These are phyloP conservation scores for Prunus yedoensis DNA, from an alignment of 331 rosid genomes.

Conservation along the genomic window DNA sequence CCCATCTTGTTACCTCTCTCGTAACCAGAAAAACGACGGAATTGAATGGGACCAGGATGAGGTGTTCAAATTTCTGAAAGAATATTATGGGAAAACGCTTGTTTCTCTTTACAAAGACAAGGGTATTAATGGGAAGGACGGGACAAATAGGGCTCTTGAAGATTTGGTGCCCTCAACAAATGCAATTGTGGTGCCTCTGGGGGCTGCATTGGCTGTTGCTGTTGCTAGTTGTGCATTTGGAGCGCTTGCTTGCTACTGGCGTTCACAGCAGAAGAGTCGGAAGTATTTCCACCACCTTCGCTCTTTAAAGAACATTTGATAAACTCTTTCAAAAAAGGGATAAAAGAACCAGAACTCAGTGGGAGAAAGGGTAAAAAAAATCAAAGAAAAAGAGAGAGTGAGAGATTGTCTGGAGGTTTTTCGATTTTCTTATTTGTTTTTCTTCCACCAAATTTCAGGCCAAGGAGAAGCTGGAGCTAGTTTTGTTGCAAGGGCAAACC, in stretches of 20 bases:
- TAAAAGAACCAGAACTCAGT: slow-evolving; percentile 21
- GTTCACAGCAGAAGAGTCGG: slow-evolving; percentile 98
- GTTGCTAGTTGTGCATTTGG: slow-evolving; percentile 98
- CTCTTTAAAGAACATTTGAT: slow-evolving; percentile 95
- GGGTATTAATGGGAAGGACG: slow-evolving; percentile 33
- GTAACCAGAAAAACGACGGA: slow-evolving; percentile 38
- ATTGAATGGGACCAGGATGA: slow-evolving; percentile 70
- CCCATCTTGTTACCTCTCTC: slow-evolving; percentile 52
- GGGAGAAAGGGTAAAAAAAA: slow-evolving; percentile 18
- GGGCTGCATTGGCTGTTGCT: slow-evolving; percentile 96
- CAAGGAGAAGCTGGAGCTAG: slow-evolving; percentile 74
- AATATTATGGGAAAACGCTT: slow-evolving; percentile 61
- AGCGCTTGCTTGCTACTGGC: slow-evolving; percentile 98
- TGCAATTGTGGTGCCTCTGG: slow-evolving; percentile 83
- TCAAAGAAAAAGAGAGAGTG: slow-evolving; percentile 14
- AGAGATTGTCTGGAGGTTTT: slow-evolving; percentile 18
- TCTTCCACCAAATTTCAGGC: slow-evolving; percentile 65
- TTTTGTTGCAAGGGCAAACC: slow-evolving; percentile 33
- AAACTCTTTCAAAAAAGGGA: slow-evolving; percentile 54
- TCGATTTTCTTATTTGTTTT: slow-evolving; percentile 24
- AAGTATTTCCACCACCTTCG: slow-evolving; percentile 94
- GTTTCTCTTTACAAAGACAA: slow-evolving; percentile 58
- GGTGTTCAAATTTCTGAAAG: slow-evolving; percentile 57
- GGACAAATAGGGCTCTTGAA: slow-evolving; percentile 39
- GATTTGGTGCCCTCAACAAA: slow-evolving; percentile 58